Base-by-base conservation (phyloP, 495 filamentous ascomycete genomes). In the Neurospora tetraspora region DNA sequence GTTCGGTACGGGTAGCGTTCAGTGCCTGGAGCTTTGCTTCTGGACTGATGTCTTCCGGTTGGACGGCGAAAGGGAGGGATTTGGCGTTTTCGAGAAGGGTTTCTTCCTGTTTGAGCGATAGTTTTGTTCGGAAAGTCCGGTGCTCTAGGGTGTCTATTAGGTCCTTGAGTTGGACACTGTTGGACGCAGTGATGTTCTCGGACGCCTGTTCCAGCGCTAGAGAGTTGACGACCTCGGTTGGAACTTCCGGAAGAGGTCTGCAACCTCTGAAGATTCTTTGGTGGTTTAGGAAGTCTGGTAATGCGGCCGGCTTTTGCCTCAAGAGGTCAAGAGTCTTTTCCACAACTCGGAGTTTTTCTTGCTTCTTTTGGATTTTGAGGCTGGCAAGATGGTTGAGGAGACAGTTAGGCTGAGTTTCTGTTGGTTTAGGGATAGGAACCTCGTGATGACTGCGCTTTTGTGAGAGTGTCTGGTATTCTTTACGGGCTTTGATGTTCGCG, bases 91-190 rank as follows among this genome's bases (percentile, higher is more conserved):
- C 84, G 12, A 92, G 85, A 6, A 90, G 81, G 43, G 84, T 85
- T 77, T 90, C 89, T 74, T 93, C 91, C 37, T 79, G 83, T 71
- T 88, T 85, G 12, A 92, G 84, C 65, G 88, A 84, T 59, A 87
- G 79, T 75, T 90, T 91, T 18, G 91, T 85, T 23, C 86, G 85
- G 16, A 93, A 80, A 14, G 92, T 88, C 0, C 89, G 86, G 77
- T 88, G 87, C 77, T 93, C 90, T 20, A 93, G 82, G 5, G 86
- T 87, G 43, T 87, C 83, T 31, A 90, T 82, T 5, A 92, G 81
- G 11, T 80, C 86, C 71, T 88, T 78, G 5, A 86, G 76, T 7
- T 81, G 82, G 9, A 76, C 74, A 18, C 75, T 77, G n/a, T 76
- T 72, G 0, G 78, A 65, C 5, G 53, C 3, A 34, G 27, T 65